phyloP scores from a whole-genome alignment of 805 yeast genomes.

The Candida berthetii region DNA sequence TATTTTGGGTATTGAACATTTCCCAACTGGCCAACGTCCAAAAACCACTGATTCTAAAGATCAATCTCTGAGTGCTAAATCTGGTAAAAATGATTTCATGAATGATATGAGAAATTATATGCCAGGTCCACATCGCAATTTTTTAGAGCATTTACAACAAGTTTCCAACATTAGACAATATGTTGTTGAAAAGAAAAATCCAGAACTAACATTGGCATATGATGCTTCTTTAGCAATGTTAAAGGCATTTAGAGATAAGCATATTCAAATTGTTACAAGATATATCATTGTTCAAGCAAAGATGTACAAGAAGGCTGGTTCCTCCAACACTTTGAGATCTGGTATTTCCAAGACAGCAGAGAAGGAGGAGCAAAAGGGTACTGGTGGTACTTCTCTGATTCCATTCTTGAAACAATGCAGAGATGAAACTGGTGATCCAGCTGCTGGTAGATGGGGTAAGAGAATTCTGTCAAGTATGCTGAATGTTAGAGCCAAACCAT shows the following conservation, averaged over 20 bases:
- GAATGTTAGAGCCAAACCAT: slow-evolving; percentile 14
- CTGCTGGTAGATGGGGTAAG: slow-evolving; percentile 91
- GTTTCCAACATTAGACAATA: slow-evolving; percentile 58
- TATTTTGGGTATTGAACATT: slow-evolving; percentile 68
- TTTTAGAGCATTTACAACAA: slow-evolving; percentile 53
- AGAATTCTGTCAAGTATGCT: slow-evolving; percentile 51
- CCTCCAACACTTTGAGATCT: slow-evolving; percentile 53
- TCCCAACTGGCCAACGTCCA: slow-evolving; percentile 63
- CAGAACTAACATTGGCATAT: slow-evolving; percentile 64
- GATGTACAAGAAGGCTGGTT: slow-evolving; percentile 43
- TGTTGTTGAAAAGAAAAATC: slow-evolving; percentile 42
- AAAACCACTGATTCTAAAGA: slow-evolving; percentile 10
- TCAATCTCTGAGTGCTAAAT: slow-evolving; percentile 18
- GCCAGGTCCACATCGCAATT: slow-evolving; percentile 84
- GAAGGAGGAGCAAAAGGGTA: slow-evolving; percentile 63
- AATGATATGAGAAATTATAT: slow-evolving; percentile 81
- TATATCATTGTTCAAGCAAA: slow-evolving; percentile 79
- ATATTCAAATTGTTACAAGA: slow-evolving; percentile 86
- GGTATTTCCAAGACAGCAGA: slow-evolving; percentile 47
- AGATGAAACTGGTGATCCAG: slow-evolving; percentile 92
- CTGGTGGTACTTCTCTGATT: slow-evolving; percentile 89
- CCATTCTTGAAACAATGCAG: slow-evolving; percentile 94
- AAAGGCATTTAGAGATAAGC: slow-evolving; percentile 85
- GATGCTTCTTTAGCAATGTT: slow-evolving; percentile 90
- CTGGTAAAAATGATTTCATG: slow-evolving; percentile 48